Conservation (phyloP, 2,329 filamentous ascomycete genomes). For the Thermoascus crustaceus region DNA sequence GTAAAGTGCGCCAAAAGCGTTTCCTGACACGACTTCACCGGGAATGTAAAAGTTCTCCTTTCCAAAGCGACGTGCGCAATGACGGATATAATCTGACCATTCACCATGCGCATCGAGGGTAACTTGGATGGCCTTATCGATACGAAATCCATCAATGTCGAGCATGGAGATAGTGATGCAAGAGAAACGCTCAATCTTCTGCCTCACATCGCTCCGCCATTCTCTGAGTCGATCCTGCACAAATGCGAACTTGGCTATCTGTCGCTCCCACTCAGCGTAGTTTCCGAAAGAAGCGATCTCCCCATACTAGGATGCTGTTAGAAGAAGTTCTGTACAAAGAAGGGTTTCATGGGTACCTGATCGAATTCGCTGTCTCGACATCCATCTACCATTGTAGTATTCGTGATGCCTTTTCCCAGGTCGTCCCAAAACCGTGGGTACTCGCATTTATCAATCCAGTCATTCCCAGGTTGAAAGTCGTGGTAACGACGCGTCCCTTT, state of each 20-base stretch:
- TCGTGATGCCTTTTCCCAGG: slow-evolving; percentile 37
- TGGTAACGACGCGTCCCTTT: slow-evolving; percentile 43
- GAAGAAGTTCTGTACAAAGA: background rate
- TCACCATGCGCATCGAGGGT: slow-evolving; percentile 50
- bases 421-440: slow-evolving; percentile 53
- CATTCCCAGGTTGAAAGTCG: slow-evolving; percentile 46
- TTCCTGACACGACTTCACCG: slow-evolving; percentile 52
- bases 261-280: slow-evolving; percentile 50
- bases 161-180: slow-evolving; percentile 50
- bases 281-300: slow-evolving; percentile 52
- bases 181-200: slow-evolving; percentile 50
- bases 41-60: slow-evolving; percentile 55
- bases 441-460: slow-evolving; percentile 41
- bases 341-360: slow-evolving; percentile 15
- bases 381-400: slow-evolving; percentile 39
- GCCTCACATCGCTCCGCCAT: slow-evolving; percentile 47
- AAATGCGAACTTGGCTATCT: slow-evolving; percentile 53
- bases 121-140: slow-evolving; percentile 53
- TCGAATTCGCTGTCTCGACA: slow-evolving; percentile 54
- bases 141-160: slow-evolving; percentile 54
- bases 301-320: slow-evolving; percentile 38
- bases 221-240: slow-evolving; percentile 56
- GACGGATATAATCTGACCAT: slow-evolving; percentile 44
- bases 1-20: slow-evolving; percentile 49
- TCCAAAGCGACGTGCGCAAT: slow-evolving; percentile 44